Percentiles rank a stretch among this genome's conserved stretches.
Evolutionary conservation across 257 asterid species (phyloP).

Genomic region (Primulina tabacum): DNA sequence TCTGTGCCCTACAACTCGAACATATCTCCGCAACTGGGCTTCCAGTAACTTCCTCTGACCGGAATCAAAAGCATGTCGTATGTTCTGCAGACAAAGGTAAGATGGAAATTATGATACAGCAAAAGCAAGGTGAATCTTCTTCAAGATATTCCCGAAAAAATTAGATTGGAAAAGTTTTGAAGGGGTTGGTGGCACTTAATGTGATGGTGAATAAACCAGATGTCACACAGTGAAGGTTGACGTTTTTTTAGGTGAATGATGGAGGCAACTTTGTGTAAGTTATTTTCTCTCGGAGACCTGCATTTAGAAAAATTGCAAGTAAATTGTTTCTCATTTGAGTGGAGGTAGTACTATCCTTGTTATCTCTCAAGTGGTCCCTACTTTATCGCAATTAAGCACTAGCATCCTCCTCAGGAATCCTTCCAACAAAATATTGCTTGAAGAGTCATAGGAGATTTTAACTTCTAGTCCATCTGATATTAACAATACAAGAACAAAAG

Average conservation of each 20-base stretch:
- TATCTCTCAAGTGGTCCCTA: background rate
- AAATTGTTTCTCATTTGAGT: background rate
- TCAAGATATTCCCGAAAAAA: background rate
- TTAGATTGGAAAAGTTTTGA: background rate
- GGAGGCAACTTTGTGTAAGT: background rate
- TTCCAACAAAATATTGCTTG: background rate
- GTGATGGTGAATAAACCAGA: background rate
- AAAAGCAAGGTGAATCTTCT: background rate
- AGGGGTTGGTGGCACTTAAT: background rate
- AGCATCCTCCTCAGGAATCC: background rate
- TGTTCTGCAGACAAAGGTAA: constrained; percentile 54
- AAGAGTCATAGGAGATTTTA: no score
- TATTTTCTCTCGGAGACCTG: background rate
- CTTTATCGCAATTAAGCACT: background rate
- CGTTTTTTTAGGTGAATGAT: background rate
- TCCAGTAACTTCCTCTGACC: constrained; percentile 50
- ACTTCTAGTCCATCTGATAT: background rate
- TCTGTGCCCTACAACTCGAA: constrained; percentile 67
- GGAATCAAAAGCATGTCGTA: constrained; percentile 60
- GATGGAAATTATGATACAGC: constrained; percentile 17
- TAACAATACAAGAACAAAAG: background rate
- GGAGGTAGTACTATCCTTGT: background rate
- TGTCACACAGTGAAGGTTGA: background rate
- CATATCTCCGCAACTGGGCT: constrained; percentile 53
- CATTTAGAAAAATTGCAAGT: background rate